Conservation (phyloP, 1,139 yeast genomes). For the Candida tunisiensis region DNA sequence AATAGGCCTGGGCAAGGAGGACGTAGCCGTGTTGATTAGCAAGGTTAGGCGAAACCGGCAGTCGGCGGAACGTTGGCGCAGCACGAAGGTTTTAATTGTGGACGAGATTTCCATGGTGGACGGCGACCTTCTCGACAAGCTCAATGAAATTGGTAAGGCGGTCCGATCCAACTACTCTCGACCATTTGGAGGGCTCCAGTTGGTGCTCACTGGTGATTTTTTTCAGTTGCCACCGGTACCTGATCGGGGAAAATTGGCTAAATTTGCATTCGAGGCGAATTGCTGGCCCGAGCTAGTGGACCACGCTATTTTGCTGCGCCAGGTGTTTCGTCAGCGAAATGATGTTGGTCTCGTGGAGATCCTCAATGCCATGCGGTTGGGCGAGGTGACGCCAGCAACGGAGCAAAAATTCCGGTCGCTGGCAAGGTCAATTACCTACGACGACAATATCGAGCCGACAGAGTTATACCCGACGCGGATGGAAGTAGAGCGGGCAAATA, state of each 20-base stretch:
- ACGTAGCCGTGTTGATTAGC: slow-evolving; percentile 26
- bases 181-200: slow-evolving; percentile 70
- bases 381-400: slow-evolving; percentile 33
- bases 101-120: slow-evolving; percentile 82
- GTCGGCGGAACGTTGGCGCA: slow-evolving; percentile 37
- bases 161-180: slow-evolving; percentile 18
- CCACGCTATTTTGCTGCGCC: slow-evolving; percentile 45
- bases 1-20: slow-evolving; percentile 51
- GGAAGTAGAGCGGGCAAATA: slow-evolving; percentile 61
- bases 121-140: slow-evolving; percentile 44
- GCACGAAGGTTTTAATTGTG: slow-evolving; percentile 45
- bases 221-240: slow-evolving; percentile 77
- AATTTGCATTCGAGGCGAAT: slow-evolving; percentile 68
- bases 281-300: slow-evolving; percentile 55
- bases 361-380: slow-evolving; percentile 59
- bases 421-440: slow-evolving; percentile 36
- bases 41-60: slow-evolving; percentile 28
- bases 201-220: slow-evolving; percentile 69
- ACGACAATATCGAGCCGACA: slow-evolving; percentile 69
- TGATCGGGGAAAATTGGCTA: slow-evolving; percentile 4
- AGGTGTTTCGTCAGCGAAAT: slow-evolving; percentile 81
- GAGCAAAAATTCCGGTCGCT: slow-evolving; percentile 29
- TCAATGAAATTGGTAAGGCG: slow-evolving; percentile 41
- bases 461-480: slow-evolving; percentile 59
- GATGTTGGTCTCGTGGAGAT: slow-evolving; percentile 56